Evolutionary conservation across 371 early-diverging fungal species (phyloP).

Genomic region (Mucor racemosus): DNA sequence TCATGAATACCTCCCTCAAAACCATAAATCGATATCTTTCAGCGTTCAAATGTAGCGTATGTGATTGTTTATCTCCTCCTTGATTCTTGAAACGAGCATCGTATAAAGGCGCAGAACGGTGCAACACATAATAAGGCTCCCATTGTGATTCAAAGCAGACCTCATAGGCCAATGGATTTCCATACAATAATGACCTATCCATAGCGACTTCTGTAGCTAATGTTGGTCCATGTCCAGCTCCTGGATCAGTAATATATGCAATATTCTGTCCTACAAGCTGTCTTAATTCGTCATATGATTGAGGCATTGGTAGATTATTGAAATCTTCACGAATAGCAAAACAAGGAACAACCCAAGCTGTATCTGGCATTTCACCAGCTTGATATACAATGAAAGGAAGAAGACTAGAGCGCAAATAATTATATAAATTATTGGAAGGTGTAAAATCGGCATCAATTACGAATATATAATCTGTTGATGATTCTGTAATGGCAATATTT

Average conservation of each 20-base stretch:
- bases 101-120: conserved; percentile 54
- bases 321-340: conserved; percentile 55
- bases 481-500: conserved; percentile 59
- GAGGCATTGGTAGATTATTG: conserved; percentile 37
- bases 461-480: conserved; percentile 56
- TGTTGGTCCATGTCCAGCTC: conserved; percentile 69
- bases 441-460: conserved; percentile 71
- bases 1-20: conserved; percentile 55
- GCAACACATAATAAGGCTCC: conserved; percentile 72
- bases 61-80: conserved; percentile 72
- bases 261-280: conserved; percentile 41
- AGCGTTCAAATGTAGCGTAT: conserved; percentile 65
- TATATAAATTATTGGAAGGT: conserved; percentile 52
- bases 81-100: conserved; percentile 69
- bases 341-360: conserved; percentile 64
- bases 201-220: conserved; percentile 42
- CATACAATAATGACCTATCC: conserved; percentile 27
- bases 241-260: conserved; percentile 68
- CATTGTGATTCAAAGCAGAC: conserved; percentile 75
- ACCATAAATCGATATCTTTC: conserved; percentile 60
- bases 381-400: conserved; percentile 32
- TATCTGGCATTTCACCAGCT: conserved; percentile 22
- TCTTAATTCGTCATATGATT: conserved; percentile 48
- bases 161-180: conserved; percentile 49
- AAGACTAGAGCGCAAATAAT: conserved; percentile 31